phyloP scores from a whole-genome alignment of 2,329 filamentous ascomycete species.

The Sporothrix dimorphospora region DNA sequence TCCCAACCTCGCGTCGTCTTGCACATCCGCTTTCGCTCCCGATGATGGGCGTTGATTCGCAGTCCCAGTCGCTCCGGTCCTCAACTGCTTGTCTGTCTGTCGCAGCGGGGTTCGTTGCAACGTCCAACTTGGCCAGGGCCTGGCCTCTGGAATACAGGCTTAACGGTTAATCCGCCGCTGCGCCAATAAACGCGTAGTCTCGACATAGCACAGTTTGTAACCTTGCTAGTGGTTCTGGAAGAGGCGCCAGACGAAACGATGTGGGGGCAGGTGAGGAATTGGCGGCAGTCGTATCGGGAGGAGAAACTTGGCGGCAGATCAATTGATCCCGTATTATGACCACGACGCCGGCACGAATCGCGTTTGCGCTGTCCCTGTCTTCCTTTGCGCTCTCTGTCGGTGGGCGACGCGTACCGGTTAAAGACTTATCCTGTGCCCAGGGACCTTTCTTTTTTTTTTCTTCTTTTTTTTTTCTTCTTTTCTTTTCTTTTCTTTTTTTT shows the following conservation, averaged over 20 bases:
- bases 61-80: not conserved
- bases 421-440: not conserved
- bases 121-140: not conserved
- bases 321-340: slow-evolving; percentile 20
- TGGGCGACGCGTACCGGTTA: not conserved
- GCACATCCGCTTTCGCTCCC: not conserved
- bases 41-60: not conserved
- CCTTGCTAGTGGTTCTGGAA: slow-evolving; percentile 14
- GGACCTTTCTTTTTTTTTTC: not conserved
- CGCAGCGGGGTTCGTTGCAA: not conserved
- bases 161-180: slow-evolving; percentile 24
- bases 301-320: slow-evolving; percentile 19
- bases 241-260: not conserved
- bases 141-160: slow-evolving; percentile 6
- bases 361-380: not conserved
- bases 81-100: not conserved
- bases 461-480: not conserved
- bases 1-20: not conserved
- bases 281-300: slow-evolving; percentile 31
- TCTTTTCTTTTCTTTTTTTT: not conserved
- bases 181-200: slow-evolving; percentile 4
- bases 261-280: not conserved
- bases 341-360: not conserved
- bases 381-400: not conserved
- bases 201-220: not conserved